Conservation (phyloP, 192 early-diverging fungal genomes). For the Chytriomyces sp. region DNA sequence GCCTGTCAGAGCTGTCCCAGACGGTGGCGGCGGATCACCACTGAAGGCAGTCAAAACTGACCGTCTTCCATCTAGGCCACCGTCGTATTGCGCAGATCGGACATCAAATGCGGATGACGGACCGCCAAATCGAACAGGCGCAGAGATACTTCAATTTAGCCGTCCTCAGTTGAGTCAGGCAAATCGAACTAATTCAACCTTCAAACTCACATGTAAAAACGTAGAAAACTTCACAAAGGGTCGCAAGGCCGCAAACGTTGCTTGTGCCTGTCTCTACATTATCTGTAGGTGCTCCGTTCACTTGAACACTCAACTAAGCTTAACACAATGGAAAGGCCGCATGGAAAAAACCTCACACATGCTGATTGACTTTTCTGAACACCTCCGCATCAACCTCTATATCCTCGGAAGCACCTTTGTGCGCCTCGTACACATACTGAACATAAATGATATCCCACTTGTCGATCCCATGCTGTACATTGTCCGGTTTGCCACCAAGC, state of each 20-base stretch:
- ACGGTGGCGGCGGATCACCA: not conserved
- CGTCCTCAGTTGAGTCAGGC: constrained; percentile 48
- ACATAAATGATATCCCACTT: constrained; percentile 56
- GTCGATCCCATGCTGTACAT: constrained; percentile 95
- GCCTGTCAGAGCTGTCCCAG: not conserved
- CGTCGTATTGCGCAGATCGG: constrained; percentile 75
- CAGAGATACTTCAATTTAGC: constrained; percentile 86
- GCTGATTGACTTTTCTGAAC: constrained; percentile 95
- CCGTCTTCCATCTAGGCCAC: constrained; percentile 53
- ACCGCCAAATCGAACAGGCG: constrained; percentile 77
- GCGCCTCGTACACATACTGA: constrained; percentile 62
- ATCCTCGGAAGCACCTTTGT: constrained; percentile 83
- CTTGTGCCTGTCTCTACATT: constrained; percentile 89
- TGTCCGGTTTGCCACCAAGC: constrained; percentile 79
- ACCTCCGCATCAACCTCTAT: constrained; percentile 78
- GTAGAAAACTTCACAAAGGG: constrained; percentile 75
- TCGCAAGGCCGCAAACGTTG: constrained; percentile 72
- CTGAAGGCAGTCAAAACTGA: not conserved
- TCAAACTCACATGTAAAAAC: not conserved
- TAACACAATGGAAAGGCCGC: constrained; percentile 37
- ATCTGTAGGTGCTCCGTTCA: constrained; percentile 69
- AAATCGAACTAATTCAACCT: not conserved
- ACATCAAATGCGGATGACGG: constrained; percentile 66
- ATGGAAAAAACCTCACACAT: constrained; percentile 83
- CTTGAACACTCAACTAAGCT: too few species aligned